Evolutionary conservation across 2,329 filamentous ascomycete genomes (phyloP).

Genomic region (Aspergillus sp.): DNA sequence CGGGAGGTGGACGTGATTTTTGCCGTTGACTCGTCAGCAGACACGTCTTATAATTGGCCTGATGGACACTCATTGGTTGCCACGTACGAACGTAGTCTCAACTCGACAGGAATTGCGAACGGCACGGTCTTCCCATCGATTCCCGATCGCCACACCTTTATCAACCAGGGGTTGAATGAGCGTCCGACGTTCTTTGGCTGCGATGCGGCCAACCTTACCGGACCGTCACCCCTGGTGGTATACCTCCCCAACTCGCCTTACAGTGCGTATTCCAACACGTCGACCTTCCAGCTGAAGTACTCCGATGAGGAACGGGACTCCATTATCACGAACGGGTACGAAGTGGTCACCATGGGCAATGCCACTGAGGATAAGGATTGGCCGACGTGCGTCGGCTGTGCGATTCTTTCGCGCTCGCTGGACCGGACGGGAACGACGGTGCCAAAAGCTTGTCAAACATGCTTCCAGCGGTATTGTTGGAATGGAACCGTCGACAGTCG

Average conservation of each 20-base stretch:
- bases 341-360: conserved; percentile 77
- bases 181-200: conserved; percentile 77
- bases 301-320: conserved; percentile 60
- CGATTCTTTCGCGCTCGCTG: conserved; percentile 70
- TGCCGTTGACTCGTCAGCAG: conserved; percentile 69
- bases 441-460: conserved; percentile 65
- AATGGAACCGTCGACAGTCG: conserved; percentile 59
- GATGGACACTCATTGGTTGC: conserved; percentile 70
- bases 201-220: conserved; percentile 57
- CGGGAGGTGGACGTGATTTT: conserved; percentile 73
- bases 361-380: conserved; percentile 66
- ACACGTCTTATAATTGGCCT: conserved; percentile 63
- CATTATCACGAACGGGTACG: conserved; percentile 81
- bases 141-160: conserved; percentile 68
- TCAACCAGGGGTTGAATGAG: conserved; percentile 68
- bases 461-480: conserved; percentile 87
- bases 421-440: conserved; percentile 61
- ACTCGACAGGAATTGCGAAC: conserved; percentile 52
- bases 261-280: conserved; percentile 66
- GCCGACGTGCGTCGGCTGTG: conserved; percentile 81
- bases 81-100: conserved; percentile 62
- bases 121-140: conserved; percentile 65
- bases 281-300: conserved; percentile 66
- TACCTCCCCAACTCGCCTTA: conserved; percentile 88
- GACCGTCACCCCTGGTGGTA: conserved; percentile 61